Percentiles rank a stretch among this genome's conserved stretches.
Conservation (phyloP, 2,329 filamentous ascomycete species). For the Cladorrhinum sp. region DNA sequence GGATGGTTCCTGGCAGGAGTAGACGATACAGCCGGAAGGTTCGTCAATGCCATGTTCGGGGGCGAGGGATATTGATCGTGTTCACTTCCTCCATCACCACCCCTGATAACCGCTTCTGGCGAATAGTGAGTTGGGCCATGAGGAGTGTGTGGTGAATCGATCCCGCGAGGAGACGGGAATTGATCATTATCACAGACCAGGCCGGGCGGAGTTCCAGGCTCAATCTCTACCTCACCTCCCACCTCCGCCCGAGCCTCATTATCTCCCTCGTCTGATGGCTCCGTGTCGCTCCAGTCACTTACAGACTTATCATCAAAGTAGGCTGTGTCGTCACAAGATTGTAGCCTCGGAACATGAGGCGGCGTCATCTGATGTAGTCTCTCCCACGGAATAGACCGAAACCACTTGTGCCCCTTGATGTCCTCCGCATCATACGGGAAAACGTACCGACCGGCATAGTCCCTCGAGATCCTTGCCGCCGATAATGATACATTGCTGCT, state of each 20-base stretch:
- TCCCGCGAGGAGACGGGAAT: not conserved
- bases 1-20: too few species aligned
- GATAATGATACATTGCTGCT: not conserved
- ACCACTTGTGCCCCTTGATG: constrained; percentile 87
- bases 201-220: not conserved
- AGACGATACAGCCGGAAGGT: not conserved
- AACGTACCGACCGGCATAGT: constrained; percentile 57
- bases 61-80: not conserved
- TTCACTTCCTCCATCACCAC: not conserved
- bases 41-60: not conserved
- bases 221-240: not conserved
- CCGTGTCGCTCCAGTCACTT: constrained; percentile 57
- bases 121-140: not conserved
- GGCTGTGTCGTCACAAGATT: constrained; percentile 68
- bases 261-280: constrained; percentile 31
- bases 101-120: not conserved
- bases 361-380: constrained; percentile 67
- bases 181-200: not conserved
- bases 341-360: constrained; percentile 76
- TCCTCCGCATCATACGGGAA: constrained; percentile 82
- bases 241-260: constrained; percentile 17
- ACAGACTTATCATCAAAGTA: constrained; percentile 88
- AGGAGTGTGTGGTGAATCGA: not conserved
- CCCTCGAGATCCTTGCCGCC: constrained; percentile 17
- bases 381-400: constrained; percentile 75